phyloP scores from a whole-genome alignment of 192 early-diverging fungal species.

The Gonapodya prolifera region DNA sequence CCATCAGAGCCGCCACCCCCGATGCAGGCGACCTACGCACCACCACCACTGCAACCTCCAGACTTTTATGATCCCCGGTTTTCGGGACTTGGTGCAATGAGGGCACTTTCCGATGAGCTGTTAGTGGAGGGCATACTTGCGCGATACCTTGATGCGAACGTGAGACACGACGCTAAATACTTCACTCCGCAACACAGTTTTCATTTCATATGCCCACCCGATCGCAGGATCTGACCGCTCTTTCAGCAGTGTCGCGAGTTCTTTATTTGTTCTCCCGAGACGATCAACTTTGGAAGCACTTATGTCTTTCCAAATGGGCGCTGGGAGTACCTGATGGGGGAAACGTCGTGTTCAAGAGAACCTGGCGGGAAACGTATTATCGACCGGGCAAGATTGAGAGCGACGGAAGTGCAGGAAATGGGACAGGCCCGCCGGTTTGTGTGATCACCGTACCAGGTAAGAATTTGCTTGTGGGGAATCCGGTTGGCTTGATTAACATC shows the following conservation, averaged over 20 bases:
- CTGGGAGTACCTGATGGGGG: not conserved
- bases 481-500: no score
- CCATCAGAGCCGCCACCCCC: not conserved
- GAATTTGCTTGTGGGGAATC: no score
- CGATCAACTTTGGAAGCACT: slow-evolving; percentile 15
- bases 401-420: not conserved
- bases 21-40: not conserved
- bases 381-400: slow-evolving; percentile 7
- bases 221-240: slow-evolving; percentile 10
- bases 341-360: slow-evolving; percentile 13
- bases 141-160: not conserved
- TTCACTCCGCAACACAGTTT: not conserved
- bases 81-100: not conserved
- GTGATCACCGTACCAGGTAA: no score
- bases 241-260: not conserved
- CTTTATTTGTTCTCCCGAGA: slow-evolving; percentile 14
- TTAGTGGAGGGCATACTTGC: not conserved
- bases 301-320: slow-evolving; percentile 12
- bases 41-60: not conserved
- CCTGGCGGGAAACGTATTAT: slow-evolving; percentile 15
- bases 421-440: not conserved
- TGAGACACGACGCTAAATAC: not conserved
- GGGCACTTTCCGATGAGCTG: not conserved
- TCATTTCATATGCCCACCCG: not conserved
- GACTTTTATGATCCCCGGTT: not conserved